Evolutionary conservation across 768 basidiomycete species (phyloP).

Genomic region (Chalciporus chontae): DNA sequence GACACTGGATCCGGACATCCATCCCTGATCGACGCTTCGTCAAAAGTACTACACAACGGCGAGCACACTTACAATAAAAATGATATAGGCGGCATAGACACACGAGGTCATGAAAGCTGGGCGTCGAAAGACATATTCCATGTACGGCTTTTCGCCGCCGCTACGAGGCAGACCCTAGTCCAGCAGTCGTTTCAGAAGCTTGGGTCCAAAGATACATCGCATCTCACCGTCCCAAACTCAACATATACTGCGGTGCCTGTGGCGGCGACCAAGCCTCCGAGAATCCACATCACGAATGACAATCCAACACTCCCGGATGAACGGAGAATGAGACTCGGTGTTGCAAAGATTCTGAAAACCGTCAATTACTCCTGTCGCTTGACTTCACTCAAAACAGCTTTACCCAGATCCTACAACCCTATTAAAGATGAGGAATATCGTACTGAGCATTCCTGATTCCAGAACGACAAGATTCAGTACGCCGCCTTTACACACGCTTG

Average conservation of each 20-base stretch:
- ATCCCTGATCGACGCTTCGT: slow-evolving; percentile 39
- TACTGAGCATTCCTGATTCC: slow-evolving; percentile 36
- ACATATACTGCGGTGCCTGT: slow-evolving; percentile 69
- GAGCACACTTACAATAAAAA: slow-evolving; percentile 46
- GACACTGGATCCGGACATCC: slow-evolving; percentile 53
- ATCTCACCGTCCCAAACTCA: slow-evolving; percentile 64
- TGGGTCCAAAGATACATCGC: too few relatives aligned
- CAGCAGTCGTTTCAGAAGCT: too few relatives aligned
- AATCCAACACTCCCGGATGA: slow-evolving; percentile 70
- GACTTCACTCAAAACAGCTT: not conserved
- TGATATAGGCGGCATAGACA: slow-evolving; percentile 51
- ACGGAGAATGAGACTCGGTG: slow-evolving; percentile 63
- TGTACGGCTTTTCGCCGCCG: slow-evolving; percentile 75
- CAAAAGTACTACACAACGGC: too few relatives aligned
- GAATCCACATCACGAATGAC: slow-evolving; percentile 67
- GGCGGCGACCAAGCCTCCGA: slow-evolving; percentile 61
- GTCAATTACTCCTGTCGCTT: too few relatives aligned
- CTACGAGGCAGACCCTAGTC: slow-evolving; percentile 63
- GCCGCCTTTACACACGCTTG: not conserved
- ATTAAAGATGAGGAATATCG: slow-evolving; percentile 69
- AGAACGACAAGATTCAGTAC: not conserved
- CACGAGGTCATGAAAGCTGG: slow-evolving; percentile 63
- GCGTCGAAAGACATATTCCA: slow-evolving; percentile 64
- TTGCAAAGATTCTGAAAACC: slow-evolving; percentile 58
- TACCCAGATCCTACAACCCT: slow-evolving; percentile 76